Conservation (phyloP, 73 alveolate genomes). For the Tetrahymena thermophila region DNA sequence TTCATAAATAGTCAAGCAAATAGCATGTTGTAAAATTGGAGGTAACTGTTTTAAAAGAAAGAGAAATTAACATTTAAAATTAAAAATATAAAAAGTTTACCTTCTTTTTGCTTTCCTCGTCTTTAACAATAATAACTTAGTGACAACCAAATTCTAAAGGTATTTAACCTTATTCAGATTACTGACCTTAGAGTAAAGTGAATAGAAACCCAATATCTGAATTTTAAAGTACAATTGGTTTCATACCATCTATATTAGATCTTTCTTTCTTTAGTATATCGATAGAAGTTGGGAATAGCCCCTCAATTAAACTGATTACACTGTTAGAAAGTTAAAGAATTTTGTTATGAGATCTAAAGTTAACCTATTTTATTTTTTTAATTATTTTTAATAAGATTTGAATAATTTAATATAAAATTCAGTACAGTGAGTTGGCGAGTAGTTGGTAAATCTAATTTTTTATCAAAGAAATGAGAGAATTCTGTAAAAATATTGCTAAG, state of each 20-base stretch:
- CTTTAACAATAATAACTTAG: conserved; percentile 58
- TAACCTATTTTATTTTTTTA: background rate
- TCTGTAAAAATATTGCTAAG: background rate
- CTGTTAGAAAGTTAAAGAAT: conserved; percentile 66
- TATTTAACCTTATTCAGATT: background rate
- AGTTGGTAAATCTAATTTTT: background rate
- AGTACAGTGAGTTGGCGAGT: background rate
- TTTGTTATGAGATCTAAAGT: conserved; percentile 67
- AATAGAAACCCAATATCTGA: background rate
- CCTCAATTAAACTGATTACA: conserved; percentile 55
- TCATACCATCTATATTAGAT: conserved; percentile 54
- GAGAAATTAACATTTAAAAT: background rate
- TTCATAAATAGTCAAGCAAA: conserved; percentile 72
- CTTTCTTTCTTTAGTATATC: conserved; percentile 65
- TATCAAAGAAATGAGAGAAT: background rate
- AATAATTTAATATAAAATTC: background rate
- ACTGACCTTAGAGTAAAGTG: background rate
- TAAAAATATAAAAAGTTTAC: conserved; percentile 9
- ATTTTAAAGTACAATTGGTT: conserved; percentile 42
- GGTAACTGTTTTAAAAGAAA: conserved; percentile 23
- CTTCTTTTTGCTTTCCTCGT: conserved; percentile 38
- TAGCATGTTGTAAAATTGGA: conserved; percentile 32
- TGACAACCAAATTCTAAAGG: conserved; percentile 55
- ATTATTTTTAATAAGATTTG: background rate
- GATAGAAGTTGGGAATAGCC: conserved; percentile 63